Evolutionary conservation across 306 rosid species (phyloP).

Genomic region (Sicyos edulis): DNA sequence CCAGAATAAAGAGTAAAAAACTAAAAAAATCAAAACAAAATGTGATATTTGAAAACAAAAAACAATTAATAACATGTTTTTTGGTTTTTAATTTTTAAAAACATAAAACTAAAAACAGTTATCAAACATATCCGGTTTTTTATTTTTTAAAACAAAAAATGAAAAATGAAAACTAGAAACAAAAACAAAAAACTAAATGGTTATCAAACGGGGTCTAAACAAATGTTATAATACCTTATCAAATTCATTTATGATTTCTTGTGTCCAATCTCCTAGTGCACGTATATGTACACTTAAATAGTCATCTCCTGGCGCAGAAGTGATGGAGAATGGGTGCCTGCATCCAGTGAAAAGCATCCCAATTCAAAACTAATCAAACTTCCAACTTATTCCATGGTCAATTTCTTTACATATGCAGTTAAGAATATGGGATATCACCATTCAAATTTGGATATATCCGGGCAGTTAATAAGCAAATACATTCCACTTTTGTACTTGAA

Average conservation of each 20-base stretch:
- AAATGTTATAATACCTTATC: slow-evolving; percentile 24
- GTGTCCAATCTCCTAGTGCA: slow-evolving; percentile 58
- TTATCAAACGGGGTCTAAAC: neutral
- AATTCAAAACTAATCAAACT: slow-evolving; percentile 2
- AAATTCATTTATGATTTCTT: slow-evolving; percentile 39
- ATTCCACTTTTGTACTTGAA: slow-evolving; percentile 50
- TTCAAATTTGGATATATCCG: slow-evolving; percentile 50
- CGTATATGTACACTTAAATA: slow-evolving; percentile 60
- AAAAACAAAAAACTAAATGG: too few species aligned
- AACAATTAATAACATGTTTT: too few species aligned
- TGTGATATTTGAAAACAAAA: too few species aligned
- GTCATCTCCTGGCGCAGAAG: slow-evolving; percentile 67
- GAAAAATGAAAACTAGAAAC: too few species aligned
- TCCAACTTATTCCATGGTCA: neutral
- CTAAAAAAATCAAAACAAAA: too few species aligned
- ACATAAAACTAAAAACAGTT: too few species aligned
- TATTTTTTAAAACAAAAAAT: too few species aligned
- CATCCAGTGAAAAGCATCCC: slow-evolving; percentile 7
- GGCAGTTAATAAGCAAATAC: slow-evolving; percentile 52
- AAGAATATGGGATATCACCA: slow-evolving; percentile 34
- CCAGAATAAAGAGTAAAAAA: too few species aligned
- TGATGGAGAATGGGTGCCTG: slow-evolving; percentile 74
- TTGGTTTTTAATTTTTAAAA: too few species aligned
- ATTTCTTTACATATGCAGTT: neutral
- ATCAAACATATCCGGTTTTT: too few species aligned